Conservation (phyloP, 2,329 filamentous ascomycete species). For the Ophiostoma sp. region DNA sequence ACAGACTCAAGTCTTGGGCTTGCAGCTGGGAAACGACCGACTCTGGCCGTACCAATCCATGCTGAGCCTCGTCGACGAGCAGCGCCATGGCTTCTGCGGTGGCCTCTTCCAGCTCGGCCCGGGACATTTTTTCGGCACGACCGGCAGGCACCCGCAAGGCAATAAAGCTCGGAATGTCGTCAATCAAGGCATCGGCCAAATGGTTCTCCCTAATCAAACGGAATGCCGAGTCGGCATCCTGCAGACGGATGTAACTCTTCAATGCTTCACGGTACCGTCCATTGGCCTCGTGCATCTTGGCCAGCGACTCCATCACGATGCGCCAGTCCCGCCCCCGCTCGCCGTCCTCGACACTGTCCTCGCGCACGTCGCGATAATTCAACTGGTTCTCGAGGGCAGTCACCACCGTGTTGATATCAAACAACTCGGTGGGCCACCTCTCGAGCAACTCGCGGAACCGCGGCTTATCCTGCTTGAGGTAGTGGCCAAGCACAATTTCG, state of each 20-base stretch:
- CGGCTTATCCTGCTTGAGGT: conserved; percentile 74
- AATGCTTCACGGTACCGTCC: conserved; percentile 82
- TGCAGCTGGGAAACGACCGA: conserved; percentile 78
- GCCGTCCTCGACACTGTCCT: conserved; percentile 74
- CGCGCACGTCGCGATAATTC: conserved; percentile 69
- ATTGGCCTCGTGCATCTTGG: conserved; percentile 78
- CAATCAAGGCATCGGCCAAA: conserved; percentile 82
- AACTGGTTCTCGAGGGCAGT: conserved; percentile 81
- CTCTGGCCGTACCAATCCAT: conserved; percentile 77
- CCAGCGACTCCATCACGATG: conserved; percentile 82
- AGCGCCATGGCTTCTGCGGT: conserved; percentile 82
- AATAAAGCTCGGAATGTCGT: conserved; percentile 88
- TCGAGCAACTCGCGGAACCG: conserved; percentile 78
- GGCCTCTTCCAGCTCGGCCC: conserved; percentile 72
- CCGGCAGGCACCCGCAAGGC: conserved; percentile 77
- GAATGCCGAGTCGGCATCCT: conserved; percentile 90
- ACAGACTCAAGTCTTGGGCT: conserved; percentile 65
- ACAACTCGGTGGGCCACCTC: conserved; percentile 80
- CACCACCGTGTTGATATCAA: conserved; percentile 74
- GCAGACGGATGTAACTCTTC: conserved; percentile 82
- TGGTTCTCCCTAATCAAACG: conserved; percentile 82
- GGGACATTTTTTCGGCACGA: conserved; percentile 63
- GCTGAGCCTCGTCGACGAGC: conserved; percentile 86
- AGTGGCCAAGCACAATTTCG: conserved; percentile 85
- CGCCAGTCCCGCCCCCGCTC: conserved; percentile 79